phyloP scores from a whole-genome alignment of 1,284 basidiomycete genomes.

The Trametes sp. region DNA sequence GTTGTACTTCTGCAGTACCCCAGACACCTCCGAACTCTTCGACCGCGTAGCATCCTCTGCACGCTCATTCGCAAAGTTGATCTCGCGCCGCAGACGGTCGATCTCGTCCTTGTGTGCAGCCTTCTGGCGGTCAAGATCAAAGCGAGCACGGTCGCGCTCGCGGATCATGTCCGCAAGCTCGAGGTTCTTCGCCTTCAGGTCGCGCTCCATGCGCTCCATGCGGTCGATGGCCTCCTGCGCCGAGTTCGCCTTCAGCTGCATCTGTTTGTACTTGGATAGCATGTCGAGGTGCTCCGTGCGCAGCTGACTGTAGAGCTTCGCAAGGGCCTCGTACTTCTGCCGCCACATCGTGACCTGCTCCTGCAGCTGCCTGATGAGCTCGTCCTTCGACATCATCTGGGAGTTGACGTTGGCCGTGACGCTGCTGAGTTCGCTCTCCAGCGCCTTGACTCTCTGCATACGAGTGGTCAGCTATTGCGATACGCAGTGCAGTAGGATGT shows the following conservation, averaged over 20 bases:
- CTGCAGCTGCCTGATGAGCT: slow-evolving; percentile 94
- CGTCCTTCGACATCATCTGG: slow-evolving; percentile 94
- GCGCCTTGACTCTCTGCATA: slow-evolving; percentile 88
- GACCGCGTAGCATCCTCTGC: slow-evolving; percentile 93
- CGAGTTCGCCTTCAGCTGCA: slow-evolving; percentile 98
- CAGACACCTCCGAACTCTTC: slow-evolving; percentile 93
- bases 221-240: slow-evolving; percentile 99
- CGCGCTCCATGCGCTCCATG: slow-evolving; percentile 99
- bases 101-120: slow-evolving; percentile 95
- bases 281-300: slow-evolving; percentile 98
- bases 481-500: background rate
- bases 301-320: slow-evolving; percentile 98
- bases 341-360: slow-evolving; percentile 98
- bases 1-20: slow-evolving; percentile 93
- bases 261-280: slow-evolving; percentile 96
- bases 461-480: background rate
- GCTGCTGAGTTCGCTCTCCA: slow-evolving; percentile 90
- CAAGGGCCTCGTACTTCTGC: slow-evolving; percentile 98
- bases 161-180: slow-evolving; percentile 99
- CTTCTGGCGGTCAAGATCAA: slow-evolving; percentile 96
- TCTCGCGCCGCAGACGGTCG: slow-evolving; percentile 92
- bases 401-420: slow-evolving; percentile 85
- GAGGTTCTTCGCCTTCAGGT: slow-evolving; percentile 97
- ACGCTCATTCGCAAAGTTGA: slow-evolving; percentile 97
- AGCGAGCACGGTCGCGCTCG: slow-evolving; percentile 95